These are phyloP conservation scores for Polymyxa betae DNA, from an alignment of 208 protist species.

Conservation along the genomic window DNA sequence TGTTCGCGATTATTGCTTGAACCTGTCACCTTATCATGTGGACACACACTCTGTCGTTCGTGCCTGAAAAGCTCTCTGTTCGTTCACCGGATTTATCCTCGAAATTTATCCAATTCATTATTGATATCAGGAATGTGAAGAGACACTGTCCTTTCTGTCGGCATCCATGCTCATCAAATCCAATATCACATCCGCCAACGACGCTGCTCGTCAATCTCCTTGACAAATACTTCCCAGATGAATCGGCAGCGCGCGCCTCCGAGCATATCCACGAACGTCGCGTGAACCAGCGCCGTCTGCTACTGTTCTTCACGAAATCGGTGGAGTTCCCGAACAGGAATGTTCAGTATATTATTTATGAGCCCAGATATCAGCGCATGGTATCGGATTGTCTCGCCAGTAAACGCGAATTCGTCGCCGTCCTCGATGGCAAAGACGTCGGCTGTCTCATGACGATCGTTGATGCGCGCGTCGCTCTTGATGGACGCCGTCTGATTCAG, in stretches of 20 bases:
- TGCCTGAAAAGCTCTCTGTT: background rate
- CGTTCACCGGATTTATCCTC: background rate
- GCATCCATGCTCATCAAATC: constrained; percentile 13
- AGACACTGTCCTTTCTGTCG: constrained; percentile 19
- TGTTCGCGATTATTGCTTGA: constrained; percentile 20
- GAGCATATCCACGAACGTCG: background rate
- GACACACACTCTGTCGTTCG: constrained; percentile 18
- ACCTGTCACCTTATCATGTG: constrained; percentile 37
- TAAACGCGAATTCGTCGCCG: constrained; percentile 5
- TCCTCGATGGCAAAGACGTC: background rate
- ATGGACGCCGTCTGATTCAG: background rate
- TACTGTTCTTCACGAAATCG: constrained; percentile 19
- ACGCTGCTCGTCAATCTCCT: background rate
- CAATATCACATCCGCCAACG: background rate
- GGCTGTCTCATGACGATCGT: constrained; percentile 6
- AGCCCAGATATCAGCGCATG: constrained; percentile 28
- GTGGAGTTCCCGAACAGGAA: constrained; percentile 9
- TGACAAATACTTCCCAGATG: constrained; percentile 9
- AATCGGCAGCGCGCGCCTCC: background rate
- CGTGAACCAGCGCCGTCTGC: background rate
- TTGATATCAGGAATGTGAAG: background rate
- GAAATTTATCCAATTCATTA: background rate
- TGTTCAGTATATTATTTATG: constrained; percentile 12
- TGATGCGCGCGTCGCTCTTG: background rate
- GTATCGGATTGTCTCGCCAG: constrained; percentile 21